Evolutionary conservation across 2,329 filamentous ascomycete species (phyloP).

Genomic region (Aspergillus flavus): DNA sequence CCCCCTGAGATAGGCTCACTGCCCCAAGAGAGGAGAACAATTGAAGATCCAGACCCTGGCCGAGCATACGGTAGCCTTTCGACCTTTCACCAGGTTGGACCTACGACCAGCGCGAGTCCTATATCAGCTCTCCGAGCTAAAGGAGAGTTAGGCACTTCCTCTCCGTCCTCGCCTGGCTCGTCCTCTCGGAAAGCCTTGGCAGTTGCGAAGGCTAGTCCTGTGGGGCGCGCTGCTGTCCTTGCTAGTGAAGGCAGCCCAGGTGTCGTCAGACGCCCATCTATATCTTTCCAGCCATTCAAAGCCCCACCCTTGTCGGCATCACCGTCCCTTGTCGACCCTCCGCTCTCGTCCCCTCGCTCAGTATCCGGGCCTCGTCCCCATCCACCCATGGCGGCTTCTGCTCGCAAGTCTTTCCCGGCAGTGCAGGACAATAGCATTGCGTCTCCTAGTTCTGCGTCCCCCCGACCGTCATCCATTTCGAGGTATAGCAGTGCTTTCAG

Average conservation of each 20-base stretch:
- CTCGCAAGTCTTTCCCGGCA: constrained; percentile 52
- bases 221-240: constrained; percentile 36
- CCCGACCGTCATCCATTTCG: constrained; percentile 74
- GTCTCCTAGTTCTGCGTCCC: constrained; percentile 72
- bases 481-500: constrained; percentile 94
- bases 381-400: constrained; percentile 39
- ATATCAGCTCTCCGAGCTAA: constrained; percentile 79
- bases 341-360: constrained; percentile 55
- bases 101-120: constrained; percentile 76
- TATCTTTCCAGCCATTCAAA: constrained; percentile 96
- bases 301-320: constrained; percentile 92
- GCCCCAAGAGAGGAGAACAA: constrained; percentile 60
- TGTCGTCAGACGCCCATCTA: constrained; percentile 71
- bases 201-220: constrained; percentile 32
- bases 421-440: constrained; percentile 64
- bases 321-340: constrained; percentile 60
- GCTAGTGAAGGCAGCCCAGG: constrained; percentile 54
- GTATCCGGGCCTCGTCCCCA: constrained; percentile 45
- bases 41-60: constrained; percentile 62
- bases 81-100: constrained; percentile 80
- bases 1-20: constrained; percentile 71
- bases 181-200: constrained; percentile 54
- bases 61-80: constrained; percentile 89
- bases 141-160: constrained; percentile 53
- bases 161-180: constrained; percentile 53